Base-by-base conservation (phyloP, 768 basidiomycete genomes). In the Tephrocybe sp. region DNA sequence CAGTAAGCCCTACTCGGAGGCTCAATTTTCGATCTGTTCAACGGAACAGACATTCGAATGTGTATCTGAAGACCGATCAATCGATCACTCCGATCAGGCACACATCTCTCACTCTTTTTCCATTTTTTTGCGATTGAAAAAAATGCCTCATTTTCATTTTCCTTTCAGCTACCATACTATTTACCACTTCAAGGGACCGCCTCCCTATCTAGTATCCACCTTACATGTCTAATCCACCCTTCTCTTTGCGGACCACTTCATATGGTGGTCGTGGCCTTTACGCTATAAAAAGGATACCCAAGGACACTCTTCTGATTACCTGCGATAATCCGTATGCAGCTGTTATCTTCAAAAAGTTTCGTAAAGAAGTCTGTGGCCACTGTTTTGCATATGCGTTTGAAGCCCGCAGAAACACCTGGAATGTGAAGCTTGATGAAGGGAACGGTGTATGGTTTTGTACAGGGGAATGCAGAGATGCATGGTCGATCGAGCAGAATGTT, bases 381-480 rank as follows among this genome's bases (percentile, higher is more conserved):
- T 88, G 86, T 65, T 86, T 84, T 61, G 73, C 75, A 33, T 86
- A 86, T 60, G 73, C 80, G 21, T 78, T 78, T 57, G 79, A 82
- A 45, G 68, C 70, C 23, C 70, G 73, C 25, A 72, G 71, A 66
- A 68, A 69, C 53, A 61, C 71, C 23, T 84, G 83, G 83, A 73
- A 61, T 34, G 58, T 75, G 57, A 72, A 68, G 50, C 64, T 68
- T 39, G 64, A 63, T 17, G 62, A 56, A 30, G 54, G 44, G 32
- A 48, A 44, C 32, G 78, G 81, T 0, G 69, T 78, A 5, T 83
- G 77, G 74, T 86, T 86, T 59, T 88, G 85, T 62, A 73, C 70
- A 33, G 70, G 70, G 9, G 52, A 48, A 8, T 86, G 85, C 62
- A 71, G 71, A 49, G 63, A 69, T 34, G 51, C 20, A 4, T 85